Base-by-base conservation (phyloP, 192 early-diverging fungal genomes). In the Linnemannia zychae region DNA sequence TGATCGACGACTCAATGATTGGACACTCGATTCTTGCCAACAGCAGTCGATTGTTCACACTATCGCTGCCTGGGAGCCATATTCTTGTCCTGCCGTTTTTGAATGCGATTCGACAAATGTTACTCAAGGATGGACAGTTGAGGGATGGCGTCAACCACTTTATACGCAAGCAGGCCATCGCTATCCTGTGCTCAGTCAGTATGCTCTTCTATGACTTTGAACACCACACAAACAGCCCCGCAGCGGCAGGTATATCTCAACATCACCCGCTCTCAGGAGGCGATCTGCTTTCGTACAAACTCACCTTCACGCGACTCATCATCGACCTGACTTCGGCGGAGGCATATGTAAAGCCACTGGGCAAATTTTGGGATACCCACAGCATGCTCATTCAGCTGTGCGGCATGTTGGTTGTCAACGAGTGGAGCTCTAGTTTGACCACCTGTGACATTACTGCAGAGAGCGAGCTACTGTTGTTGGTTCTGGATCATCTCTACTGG, bases 401-500 rank as follows among this genome's bases (percentile, higher is more conserved):
- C 50, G 83, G 83, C 18, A 85, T 85, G 77, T 74, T 85, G 7
- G 74, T 85, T 13, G 74, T 85, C n/a, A 85, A 79, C 28, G 83
- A 85, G 44, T 85, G 83, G 83, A 69, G 78, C 71, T 84, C 77
- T 7, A 80, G 75, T 50, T 47, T 79, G 60, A 71, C n/a, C 47
- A 90, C 87, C 9, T 87, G 84, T 24, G 74, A 90, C 47, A 77
- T 72, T 46, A 79, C 77, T 12, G 72, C 88, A 5, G 86, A 93
- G 63, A 91, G 93, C 67, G 93, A 95, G 57, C 88, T 92, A 65
- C 81, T 97, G n/a, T 81, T 88, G 68, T 74, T 88, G 6, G 75
- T 97, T 7, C 70, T 96, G 18, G 92, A 95, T 78, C 92, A 95
- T 68, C 81, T 97, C 28, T 92, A 93, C 38, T 88, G 88, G 87